Base-by-base conservation (phyloP, 768 basidiomycete species). In the Plicaturopsis crispa region DNA sequence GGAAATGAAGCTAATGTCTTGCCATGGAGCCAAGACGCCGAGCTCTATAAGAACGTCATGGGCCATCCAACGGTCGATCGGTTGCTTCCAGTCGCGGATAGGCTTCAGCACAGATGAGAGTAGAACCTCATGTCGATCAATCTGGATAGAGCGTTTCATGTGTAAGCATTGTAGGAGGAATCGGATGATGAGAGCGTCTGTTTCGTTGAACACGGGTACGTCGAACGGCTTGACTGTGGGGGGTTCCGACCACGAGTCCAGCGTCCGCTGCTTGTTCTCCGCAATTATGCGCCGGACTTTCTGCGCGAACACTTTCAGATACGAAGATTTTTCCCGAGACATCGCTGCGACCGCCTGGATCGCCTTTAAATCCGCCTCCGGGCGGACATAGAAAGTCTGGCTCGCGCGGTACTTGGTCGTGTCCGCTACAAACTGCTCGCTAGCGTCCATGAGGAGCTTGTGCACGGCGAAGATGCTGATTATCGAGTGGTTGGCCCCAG, bases 11-110 rank as follows among this genome's bases (percentile, higher is more conserved):
- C n/a, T n/a, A 21, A 75, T 44, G 47, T 91, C 81, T 46, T 90
- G 79, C 93, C 93, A 96, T 2, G 84, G 80, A 2, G 83, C 69
- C 16, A 86, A 52, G 5, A 80, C 70, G 5, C 94, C 92, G 11
- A 94, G 50, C 32, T 87, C 77, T 12, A 76, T 53, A 24, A 96
- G 63, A 16, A 81, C 56, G 41, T 59, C 60, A 47, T 72, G 63
- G 17, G 73, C 55, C 16, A 56, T 40, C n/a, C 46, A 49, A 39
- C 62, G 64, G 11, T 51, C 49, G 31, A 70, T 46, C 22, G 46
- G 47, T 0, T 48, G 51, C 4, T 47, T 42, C 18, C 68, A 62
- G 3, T 67, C 51, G 14, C 67, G 61, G 18, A 89, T 50, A 33
- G 59, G 55, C 51, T 80, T 83, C 26, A 90, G 46, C 39, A 94